Conservation (phyloP, 495 filamentous ascomycete species). For the Aspergillus panamensis region DNA sequence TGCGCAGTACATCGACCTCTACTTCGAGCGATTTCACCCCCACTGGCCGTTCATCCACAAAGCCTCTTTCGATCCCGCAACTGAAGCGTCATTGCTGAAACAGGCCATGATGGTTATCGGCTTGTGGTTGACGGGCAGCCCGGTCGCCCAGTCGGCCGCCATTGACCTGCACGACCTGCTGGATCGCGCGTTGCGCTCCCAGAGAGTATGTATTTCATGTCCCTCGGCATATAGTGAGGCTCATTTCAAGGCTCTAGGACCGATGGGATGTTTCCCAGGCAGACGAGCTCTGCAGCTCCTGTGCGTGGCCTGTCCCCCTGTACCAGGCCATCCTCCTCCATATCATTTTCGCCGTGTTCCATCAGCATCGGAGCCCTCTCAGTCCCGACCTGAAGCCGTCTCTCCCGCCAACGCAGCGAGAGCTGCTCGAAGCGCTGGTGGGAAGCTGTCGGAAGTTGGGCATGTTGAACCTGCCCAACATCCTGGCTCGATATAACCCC, state of each 20-base stretch:
- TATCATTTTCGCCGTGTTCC: conserved; percentile 24
- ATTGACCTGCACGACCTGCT: conserved; percentile 26
- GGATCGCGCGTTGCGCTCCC: conserved; percentile 23
- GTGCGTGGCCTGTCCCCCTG: conserved; percentile 29
- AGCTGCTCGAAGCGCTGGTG: conserved; percentile 26
- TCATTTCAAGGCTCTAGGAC: conserved; percentile 19
- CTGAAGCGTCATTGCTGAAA: conserved; percentile 24
- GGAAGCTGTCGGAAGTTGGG: conserved; percentile 26
- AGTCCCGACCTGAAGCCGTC: conserved; percentile 21
- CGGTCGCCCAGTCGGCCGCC: conserved; percentile 18
- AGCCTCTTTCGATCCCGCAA: conserved; percentile 20
- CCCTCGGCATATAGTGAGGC: background rate
- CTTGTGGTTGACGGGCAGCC: conserved; percentile 24
- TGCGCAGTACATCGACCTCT: conserved; percentile 22
- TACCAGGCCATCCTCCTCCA: conserved; percentile 36
- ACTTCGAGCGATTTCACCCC: conserved; percentile 31
- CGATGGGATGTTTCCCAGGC: conserved; percentile 28
- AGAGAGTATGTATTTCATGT: conserved; percentile 21
- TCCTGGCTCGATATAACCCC: conserved; percentile 20
- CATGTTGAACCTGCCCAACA: conserved; percentile 32
- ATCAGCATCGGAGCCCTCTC: background rate
- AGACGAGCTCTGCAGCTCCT: conserved; percentile 13
- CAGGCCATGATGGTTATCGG: conserved; percentile 32
- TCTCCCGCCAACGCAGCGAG: conserved; percentile 12
- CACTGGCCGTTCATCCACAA: conserved; percentile 33